Evolutionary conservation across 352 stramenopile species (phyloP).

Genomic region (Poterioochromonas sp.): DNA sequence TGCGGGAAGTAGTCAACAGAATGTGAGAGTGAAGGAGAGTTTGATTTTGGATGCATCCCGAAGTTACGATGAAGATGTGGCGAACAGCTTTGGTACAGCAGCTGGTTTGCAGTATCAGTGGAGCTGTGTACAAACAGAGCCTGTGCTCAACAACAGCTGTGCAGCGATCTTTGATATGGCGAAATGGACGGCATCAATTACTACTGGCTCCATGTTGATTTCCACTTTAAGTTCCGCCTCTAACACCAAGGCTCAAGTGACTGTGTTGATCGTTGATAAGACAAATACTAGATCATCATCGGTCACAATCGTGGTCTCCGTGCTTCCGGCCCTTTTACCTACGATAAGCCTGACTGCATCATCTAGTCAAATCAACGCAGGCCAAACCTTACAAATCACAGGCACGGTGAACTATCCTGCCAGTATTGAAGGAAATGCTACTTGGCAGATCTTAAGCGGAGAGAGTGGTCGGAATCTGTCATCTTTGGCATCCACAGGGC

Average conservation of each 20-base stretch:
- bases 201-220: conserved; percentile 7
- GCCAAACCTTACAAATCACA: conserved; percentile 10
- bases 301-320: not conserved
- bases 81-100: not conserved
- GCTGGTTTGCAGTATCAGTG: not conserved
- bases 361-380: conserved; percentile 24
- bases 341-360: conserved; percentile 12
- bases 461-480: conserved; percentile 8
- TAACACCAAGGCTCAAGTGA: conserved; percentile 21
- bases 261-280: not conserved
- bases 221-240: conserved; percentile 10
- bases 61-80: conserved; percentile 1
- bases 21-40: not conserved
- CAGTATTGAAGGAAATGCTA: conserved; percentile 15
- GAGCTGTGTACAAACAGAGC: not conserved
- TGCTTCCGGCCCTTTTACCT: conserved; percentile 10
- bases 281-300: not conserved
- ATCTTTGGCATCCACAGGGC: conserved; percentile 4
- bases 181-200: conserved; percentile 13
- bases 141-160: conserved; percentile 8
- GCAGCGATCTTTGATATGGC: conserved; percentile 10
- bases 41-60: not conserved
- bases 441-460: conserved; percentile 16
- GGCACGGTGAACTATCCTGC: conserved; percentile 7
- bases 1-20: not conserved